A percentile compares a stretch with the other conserved stretches of the same genome.
phyloP scores from a whole-genome alignment of 1,284 basidiomycete genomes.

The Papiliotrema laurentii region DNA sequence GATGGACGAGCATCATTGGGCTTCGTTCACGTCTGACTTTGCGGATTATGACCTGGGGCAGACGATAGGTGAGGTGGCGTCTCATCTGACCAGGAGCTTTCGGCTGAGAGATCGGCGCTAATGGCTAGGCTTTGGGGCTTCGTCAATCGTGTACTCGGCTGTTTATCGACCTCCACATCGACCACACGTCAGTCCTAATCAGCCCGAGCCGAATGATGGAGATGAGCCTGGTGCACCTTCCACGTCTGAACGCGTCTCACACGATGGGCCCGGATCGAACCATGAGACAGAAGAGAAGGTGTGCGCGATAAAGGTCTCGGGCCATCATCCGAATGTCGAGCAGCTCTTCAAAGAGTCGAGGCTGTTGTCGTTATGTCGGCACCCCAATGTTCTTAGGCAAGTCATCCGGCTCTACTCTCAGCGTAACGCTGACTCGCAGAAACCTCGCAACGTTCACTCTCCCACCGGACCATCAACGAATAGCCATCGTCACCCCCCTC shows the following conservation, averaged over 20 bases:
- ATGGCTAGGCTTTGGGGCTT: constrained; percentile 39
- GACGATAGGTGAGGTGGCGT: constrained; percentile 25
- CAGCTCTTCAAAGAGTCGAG: constrained; percentile 33
- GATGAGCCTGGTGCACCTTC: not conserved
- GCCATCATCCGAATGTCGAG: constrained; percentile 26
- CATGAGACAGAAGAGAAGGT: constrained; percentile 6
- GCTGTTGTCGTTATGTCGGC: constrained; percentile 32
- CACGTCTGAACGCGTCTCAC: not conserved
- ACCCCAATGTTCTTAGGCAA: constrained; percentile 40
- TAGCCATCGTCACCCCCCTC: constrained; percentile 41
- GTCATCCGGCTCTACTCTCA: not conserved
- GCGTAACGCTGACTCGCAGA: constrained; percentile 10
- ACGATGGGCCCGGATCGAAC: too few species aligned
- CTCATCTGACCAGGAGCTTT: not conserved
- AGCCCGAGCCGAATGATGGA: not conserved
- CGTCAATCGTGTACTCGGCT: constrained; percentile 36
- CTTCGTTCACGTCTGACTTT: constrained; percentile 24
- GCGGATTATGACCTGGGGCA: constrained; percentile 35
- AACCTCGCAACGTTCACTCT: constrained; percentile 40
- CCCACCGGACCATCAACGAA: constrained; percentile 35
- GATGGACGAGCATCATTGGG: constrained; percentile 34
- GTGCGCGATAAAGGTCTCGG: constrained; percentile 43
- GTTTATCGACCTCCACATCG: constrained; percentile 13
- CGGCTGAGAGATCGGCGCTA: not conserved
- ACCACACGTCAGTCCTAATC: not conserved